Percentiles rank a stretch among this genome's conserved stretches.
Evolutionary conservation across 1,139 yeast genomes (phyloP).

Genomic region (Keqinozyma sinolaborantium): DNA sequence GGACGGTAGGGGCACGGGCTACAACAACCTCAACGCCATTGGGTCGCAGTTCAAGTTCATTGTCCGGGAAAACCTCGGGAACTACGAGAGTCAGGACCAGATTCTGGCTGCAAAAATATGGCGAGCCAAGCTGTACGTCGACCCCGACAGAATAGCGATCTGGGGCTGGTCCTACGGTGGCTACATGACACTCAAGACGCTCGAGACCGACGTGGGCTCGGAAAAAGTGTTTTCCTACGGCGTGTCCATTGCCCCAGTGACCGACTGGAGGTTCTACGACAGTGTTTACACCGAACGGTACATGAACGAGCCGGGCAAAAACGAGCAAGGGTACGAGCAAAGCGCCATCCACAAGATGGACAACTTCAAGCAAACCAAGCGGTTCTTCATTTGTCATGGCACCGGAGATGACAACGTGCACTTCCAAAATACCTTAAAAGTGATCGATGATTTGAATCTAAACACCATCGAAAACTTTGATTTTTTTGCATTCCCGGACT

Average conservation of each 20-base stretch:
- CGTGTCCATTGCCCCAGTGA: conserved; percentile 78
- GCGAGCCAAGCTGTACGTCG: conserved; percentile 53
- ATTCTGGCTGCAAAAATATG: conserved; percentile 64
- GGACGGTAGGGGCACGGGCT: conserved; percentile 84
- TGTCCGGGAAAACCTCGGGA: conserved; percentile 65
- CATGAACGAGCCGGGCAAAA: conserved; percentile 66
- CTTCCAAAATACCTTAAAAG: conserved; percentile 64
- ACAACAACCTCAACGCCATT: conserved; percentile 38
- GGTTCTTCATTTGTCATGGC: conserved; percentile 74
- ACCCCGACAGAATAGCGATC: conserved; percentile 56
- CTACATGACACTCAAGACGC: conserved; percentile 66
- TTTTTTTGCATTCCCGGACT: conserved; percentile 73
- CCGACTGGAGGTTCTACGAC: conserved; percentile 74
- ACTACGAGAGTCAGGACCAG: conserved; percentile 69
- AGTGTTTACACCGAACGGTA: conserved; percentile 77
- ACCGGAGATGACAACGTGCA: conserved; percentile 84
- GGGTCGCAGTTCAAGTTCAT: conserved; percentile 54
- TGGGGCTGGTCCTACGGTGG: conserved; percentile 93
- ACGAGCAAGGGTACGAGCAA: conserved; percentile 51
- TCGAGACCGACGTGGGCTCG: conserved; percentile 55
- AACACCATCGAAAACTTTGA: conserved; percentile 66
- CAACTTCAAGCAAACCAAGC: conserved; percentile 44
- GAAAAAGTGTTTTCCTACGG: conserved; percentile 62
- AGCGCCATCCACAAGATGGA: conserved; percentile 52
- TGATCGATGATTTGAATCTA: conserved; percentile 59